Conservation (phyloP, 495 filamentous ascomycete species). For the Aspergillus funiculosus region DNA sequence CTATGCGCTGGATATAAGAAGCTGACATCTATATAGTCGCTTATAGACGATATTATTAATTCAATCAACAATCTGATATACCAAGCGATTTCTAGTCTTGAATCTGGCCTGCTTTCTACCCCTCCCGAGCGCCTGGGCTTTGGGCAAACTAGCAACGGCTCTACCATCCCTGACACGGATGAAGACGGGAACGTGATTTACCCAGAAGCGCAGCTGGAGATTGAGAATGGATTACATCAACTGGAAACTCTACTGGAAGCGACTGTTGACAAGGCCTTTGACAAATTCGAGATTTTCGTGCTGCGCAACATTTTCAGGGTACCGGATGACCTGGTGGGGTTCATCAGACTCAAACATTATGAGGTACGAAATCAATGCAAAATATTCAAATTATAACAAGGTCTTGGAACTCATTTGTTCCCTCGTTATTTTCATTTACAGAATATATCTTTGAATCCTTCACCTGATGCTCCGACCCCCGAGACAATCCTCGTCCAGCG, state of each 20-base stretch:
- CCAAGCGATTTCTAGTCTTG: constrained; percentile 74
- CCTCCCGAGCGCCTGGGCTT: constrained; percentile 75
- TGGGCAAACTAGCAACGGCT: constrained; percentile 35
- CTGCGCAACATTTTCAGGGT: constrained; percentile 84
- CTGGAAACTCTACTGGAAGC: constrained; percentile 88
- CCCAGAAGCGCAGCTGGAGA: constrained; percentile 64
- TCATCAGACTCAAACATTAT: constrained; percentile 82
- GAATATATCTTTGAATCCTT: constrained; percentile 33
- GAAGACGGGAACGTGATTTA: constrained; percentile 49
- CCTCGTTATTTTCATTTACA: constrained; percentile 10
- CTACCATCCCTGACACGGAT: constrained; percentile 47
- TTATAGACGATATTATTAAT: constrained; percentile 98
- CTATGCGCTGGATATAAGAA: constrained; percentile 1
- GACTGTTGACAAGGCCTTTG: constrained; percentile 72
- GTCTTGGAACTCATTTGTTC: not conserved
- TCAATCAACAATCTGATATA: constrained; percentile 85
- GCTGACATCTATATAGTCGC: constrained; percentile 51
- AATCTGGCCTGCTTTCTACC: constrained; percentile 67
- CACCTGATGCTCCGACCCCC: constrained; percentile 45
- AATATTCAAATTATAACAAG: too few species aligned
- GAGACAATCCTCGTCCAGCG: constrained; percentile 66
- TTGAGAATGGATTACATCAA: constrained; percentile 86
- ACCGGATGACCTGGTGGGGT: constrained; percentile 62
- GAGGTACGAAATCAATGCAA: constrained; percentile 59
- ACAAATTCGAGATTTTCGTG: constrained; percentile 75